Conservation (phyloP, 2,329 filamentous ascomycete genomes). For the Emmonsiellopsis sp. region DNA sequence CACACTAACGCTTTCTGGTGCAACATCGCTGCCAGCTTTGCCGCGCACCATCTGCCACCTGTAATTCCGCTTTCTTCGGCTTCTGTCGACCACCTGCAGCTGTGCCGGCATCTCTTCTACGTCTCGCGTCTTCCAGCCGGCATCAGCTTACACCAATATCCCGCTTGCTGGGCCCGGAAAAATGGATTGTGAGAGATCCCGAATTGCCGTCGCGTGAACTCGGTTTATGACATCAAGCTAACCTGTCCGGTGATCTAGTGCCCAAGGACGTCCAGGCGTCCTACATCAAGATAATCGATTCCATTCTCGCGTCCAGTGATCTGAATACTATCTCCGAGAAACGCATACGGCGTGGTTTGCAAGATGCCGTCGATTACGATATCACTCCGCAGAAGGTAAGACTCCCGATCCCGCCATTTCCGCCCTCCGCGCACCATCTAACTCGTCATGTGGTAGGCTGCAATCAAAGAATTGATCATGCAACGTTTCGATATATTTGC, state of each 20-base stretch:
- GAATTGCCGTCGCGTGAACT: not conserved
- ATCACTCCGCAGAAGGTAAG: slow-evolving; percentile 53
- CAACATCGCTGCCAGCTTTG: not conserved
- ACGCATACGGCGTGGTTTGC: slow-evolving; percentile 53
- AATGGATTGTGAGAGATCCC: slow-evolving; percentile 2
- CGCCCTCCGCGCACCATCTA: not conserved
- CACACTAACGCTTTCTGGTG: slow-evolving; percentile 7
- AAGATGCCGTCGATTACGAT: slow-evolving; percentile 52
- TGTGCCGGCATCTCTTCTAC: slow-evolving; percentile 6
- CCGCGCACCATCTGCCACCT: not conserved
- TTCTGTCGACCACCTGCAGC: not conserved
- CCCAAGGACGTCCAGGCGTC: slow-evolving; percentile 38
- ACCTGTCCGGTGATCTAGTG: slow-evolving; percentile 28
- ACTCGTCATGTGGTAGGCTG: slow-evolving; percentile 38
- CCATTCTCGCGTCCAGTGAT: slow-evolving; percentile 51
- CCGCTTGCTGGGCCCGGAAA: not conserved
- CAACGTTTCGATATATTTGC: slow-evolving; percentile 62
- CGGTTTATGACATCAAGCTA: slow-evolving; percentile 3
- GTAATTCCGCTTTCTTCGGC: not conserved
- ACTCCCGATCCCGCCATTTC: slow-evolving; percentile 9
- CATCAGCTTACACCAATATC: not conserved
- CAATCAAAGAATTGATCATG: slow-evolving; percentile 64
- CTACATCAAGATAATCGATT: slow-evolving; percentile 53
- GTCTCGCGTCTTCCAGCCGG: slow-evolving; percentile 1
- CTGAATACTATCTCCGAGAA: slow-evolving; percentile 57